Conservation (phyloP, 192 early-diverging fungal genomes). For the Geranomyces variabilis region DNA sequence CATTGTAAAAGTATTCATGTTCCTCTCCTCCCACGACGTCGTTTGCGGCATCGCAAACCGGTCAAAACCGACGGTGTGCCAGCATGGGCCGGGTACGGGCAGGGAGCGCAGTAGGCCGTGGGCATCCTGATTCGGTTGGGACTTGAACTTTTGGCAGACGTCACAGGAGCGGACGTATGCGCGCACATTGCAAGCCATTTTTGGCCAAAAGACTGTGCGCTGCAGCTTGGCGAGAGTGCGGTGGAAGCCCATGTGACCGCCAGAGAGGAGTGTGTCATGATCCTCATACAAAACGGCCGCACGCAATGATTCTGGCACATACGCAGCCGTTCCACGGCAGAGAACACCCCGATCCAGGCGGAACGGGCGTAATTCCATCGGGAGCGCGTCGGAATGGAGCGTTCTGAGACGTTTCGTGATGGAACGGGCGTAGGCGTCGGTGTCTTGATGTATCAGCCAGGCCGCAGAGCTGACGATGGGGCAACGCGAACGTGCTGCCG, state of each 20-base stretch:
- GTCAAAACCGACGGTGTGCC: neutral
- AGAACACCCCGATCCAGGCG: no score
- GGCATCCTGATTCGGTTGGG: neutral
- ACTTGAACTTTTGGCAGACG: neutral
- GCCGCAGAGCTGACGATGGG: no score
- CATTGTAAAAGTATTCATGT: neutral
- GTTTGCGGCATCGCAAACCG: neutral
- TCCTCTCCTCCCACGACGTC: neutral
- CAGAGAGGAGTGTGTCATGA: neutral
- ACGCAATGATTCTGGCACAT: neutral
- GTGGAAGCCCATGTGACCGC: neutral
- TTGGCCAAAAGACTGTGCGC: neutral
- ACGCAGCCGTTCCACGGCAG: no score
- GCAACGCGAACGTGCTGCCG: no score
- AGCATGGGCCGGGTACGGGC: neutral
- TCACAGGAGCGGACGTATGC: conserved; percentile 1
- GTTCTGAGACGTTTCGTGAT: no score
- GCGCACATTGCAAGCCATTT: neutral
- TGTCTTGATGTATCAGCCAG: no score
- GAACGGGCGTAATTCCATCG: no score
- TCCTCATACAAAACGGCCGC: neutral
- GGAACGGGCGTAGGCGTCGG: no score
- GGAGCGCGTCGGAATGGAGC: no score
- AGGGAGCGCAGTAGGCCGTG: conserved; percentile 3
- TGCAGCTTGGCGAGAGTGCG: conserved; percentile 1